Base-by-base conservation (phyloP, 2,329 filamentous ascomycete genomes). In the Arthrobotrys iridis region DNA sequence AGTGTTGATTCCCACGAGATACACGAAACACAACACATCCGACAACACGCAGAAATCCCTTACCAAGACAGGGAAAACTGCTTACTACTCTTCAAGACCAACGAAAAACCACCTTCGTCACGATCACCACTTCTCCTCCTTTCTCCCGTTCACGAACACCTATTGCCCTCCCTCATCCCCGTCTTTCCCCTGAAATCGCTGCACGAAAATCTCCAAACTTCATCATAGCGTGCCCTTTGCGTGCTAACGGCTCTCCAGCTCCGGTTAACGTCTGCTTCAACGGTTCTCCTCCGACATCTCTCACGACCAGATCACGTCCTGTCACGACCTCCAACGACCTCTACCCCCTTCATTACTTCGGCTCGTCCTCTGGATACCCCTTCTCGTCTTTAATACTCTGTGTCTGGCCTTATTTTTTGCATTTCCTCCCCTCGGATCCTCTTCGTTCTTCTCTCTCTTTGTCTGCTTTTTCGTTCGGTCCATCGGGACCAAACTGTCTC, bases 121-220 rank as follows among this genome's bases (percentile, higher is more conserved):
- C 24, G 59, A 40, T 64, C 60, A 41, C 40, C 41, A 58, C 59
- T 52, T 64, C 58, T 64, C 40, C 30, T 72, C 65, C 43, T 50
- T 66, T 67, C 62, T 62, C 45, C 43, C 55, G 45, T n/a, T 18
- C 20, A 43, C 63, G 37, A n/a, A 50, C 52, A 37, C 50, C 50
- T 55, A 22, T 15, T 55, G 15, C 50, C 30, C 50, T 55, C 50
- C 18, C 50, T 55, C 30, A 30, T 22, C 30, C 50, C 30, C 28
- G 50, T 20, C 18, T 24, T 37, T 24, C 28, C 37, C 50, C 18
- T 55, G 28, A 37, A 22, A 35, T 33, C 28, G 46, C 50, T 55
- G 28, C 30, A 35, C 30, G 50, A 37, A 13, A 11, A 6, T 55
- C 50, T 24, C 22, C 2, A 13, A 55, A 55, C n/a, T n/a, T 37